Evolutionary conservation across 495 filamentous ascomycete genomes (phyloP).

Genomic region (Aspergillus indologenus): DNA sequence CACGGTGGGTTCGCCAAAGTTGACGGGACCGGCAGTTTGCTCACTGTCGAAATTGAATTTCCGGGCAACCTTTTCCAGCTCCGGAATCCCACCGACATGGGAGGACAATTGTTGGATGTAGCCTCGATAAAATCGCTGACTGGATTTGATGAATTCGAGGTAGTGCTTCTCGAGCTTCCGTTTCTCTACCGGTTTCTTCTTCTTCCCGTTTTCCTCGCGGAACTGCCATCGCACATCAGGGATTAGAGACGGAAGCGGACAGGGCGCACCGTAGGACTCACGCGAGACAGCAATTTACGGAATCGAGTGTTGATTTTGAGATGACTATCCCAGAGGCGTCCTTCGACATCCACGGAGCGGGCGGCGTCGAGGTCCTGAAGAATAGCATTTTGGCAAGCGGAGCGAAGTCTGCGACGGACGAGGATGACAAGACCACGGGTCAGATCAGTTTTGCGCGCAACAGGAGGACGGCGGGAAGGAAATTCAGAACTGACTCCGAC

Average conservation of each 20-base stretch:
- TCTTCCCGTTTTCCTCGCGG: slow-evolving; percentile 52
- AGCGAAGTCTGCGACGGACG: slow-evolving; percentile 56
- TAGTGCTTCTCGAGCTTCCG: slow-evolving; percentile 80
- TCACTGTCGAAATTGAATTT: slow-evolving; percentile 62
- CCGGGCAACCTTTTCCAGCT: slow-evolving; percentile 68
- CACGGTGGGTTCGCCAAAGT: neutral
- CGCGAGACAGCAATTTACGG: slow-evolving; percentile 56
- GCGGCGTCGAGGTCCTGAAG: slow-evolving; percentile 73
- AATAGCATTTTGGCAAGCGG: slow-evolving; percentile 65
- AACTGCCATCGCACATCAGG: slow-evolving; percentile 35
- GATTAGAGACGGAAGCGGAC: slow-evolving; percentile 13
- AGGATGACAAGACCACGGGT: slow-evolving; percentile 12
- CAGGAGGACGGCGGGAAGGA: neutral
- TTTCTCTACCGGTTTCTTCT: slow-evolving; percentile 69
- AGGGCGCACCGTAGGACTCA: slow-evolving; percentile 29
- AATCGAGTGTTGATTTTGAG: slow-evolving; percentile 72
- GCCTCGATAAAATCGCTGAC: slow-evolving; percentile 80
- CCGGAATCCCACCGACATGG: slow-evolving; percentile 65
- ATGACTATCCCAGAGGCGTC: slow-evolving; percentile 75
- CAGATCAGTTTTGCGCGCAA: slow-evolving; percentile 24
- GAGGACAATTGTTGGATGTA: slow-evolving; percentile 77
- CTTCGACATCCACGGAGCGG: slow-evolving; percentile 58
- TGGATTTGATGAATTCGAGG: slow-evolving; percentile 76
- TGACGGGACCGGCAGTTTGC: slow-evolving; percentile 9
- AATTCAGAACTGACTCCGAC: slow-evolving; percentile 50